Conservation (phyloP, 1,139 yeast genomes). For the Kodamaea anthophila region DNA sequence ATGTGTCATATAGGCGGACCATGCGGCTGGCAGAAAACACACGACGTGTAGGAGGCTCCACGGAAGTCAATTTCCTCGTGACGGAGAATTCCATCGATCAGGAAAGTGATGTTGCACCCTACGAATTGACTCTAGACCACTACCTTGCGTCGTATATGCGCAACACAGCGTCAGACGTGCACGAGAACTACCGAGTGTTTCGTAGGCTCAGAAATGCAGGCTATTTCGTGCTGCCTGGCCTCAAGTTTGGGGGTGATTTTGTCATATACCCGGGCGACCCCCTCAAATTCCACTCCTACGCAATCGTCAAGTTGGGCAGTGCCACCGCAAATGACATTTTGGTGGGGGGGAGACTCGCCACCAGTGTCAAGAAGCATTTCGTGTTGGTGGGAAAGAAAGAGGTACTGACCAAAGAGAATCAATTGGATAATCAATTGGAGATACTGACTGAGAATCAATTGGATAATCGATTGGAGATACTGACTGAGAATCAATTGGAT, state of each 20-base stretch:
- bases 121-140: neutral
- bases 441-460: too few species aligned
- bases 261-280: slow-evolving; percentile 96
- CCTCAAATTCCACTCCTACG: slow-evolving; percentile 80
- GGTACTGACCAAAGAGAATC: slow-evolving; percentile 4
- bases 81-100: neutral
- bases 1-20: slow-evolving; percentile 9
- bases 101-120: neutral
- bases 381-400: slow-evolving; percentile 46
- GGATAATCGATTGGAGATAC: too few species aligned
- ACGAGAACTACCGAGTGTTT: slow-evolving; percentile 9
- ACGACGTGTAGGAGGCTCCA: slow-evolving; percentile 2
- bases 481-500: too few species aligned
- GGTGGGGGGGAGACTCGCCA: slow-evolving; percentile 84
- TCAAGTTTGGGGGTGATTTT: slow-evolving; percentile 84
- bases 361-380: slow-evolving; percentile 87
- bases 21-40: slow-evolving; percentile 1
- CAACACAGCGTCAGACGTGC: slow-evolving; percentile 1
- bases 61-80: slow-evolving; percentile 1
- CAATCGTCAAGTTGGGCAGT: slow-evolving; percentile 56
- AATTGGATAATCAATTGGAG: too few species aligned
- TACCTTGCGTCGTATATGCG: slow-evolving; percentile 1
- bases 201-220: slow-evolving; percentile 39
- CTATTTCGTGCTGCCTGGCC: slow-evolving; percentile 71
- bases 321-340: slow-evolving; percentile 52